Percentiles rank a stretch among this genome's conserved stretches.
Evolutionary conservation across 495 filamentous ascomycete genomes (phyloP).

Genomic region (Talaromyces stipitatus): DNA sequence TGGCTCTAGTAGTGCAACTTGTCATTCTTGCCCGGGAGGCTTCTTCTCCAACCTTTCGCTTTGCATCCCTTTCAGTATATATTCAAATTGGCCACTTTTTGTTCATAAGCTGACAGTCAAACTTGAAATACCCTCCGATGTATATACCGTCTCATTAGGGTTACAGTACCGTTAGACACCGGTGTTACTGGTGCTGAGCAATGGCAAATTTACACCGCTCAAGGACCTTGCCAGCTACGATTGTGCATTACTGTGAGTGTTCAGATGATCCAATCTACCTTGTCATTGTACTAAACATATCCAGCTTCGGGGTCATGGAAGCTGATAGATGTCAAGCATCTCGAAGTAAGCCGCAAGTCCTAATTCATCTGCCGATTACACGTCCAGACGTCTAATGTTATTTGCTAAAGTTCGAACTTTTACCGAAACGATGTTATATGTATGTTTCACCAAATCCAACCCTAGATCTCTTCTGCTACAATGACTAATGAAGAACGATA

Average conservation of each 20-base stretch:
- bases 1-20: too few species aligned
- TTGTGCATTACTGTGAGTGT: background rate
- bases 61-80: too few species aligned
- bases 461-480: background rate
- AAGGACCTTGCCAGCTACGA: background rate
- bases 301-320: background rate
- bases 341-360: background rate
- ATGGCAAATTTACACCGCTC: background rate
- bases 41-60: too few species aligned
- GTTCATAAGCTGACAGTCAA: too few species aligned
- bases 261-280: background rate
- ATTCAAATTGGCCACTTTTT: too few species aligned
- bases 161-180: too few species aligned
- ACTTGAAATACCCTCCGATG: too few species aligned
- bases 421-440: slow-evolving; percentile 4
- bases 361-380: background rate
- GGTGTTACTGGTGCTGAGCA: background rate
- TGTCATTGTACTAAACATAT: background rate
- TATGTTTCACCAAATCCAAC: background rate
- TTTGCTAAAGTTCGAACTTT: background rate
- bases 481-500: background rate
- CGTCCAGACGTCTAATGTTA: background rate
- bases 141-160: background rate
- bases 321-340: background rate
- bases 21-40: too few species aligned